Evolutionary conservation across 352 stramenopile genomes (phyloP).

Genomic region (Phytophthora quininea): DNA sequence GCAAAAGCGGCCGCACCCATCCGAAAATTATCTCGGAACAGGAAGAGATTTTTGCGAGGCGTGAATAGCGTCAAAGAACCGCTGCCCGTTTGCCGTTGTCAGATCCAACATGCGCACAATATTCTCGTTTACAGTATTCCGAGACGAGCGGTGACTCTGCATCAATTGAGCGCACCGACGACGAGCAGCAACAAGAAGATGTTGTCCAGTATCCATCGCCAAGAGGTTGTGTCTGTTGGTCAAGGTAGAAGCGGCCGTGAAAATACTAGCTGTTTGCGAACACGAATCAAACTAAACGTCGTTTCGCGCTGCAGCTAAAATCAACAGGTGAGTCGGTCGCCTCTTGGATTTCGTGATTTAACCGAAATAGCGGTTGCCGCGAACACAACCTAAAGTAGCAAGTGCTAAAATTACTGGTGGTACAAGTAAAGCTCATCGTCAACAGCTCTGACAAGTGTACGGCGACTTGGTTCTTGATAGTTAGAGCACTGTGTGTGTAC

Average conservation of each 20-base stretch:
- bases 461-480: too few relatives aligned
- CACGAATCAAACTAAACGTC: neutral
- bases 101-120: neutral
- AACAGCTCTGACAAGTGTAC: too few relatives aligned
- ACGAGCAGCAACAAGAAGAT: neutral
- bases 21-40: constrained; percentile 12
- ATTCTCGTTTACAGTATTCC: neutral
- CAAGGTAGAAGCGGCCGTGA: neutral
- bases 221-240: too few relatives aligned
- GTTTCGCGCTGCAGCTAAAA: neutral
- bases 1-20: constrained; percentile 6
- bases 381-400: too few relatives aligned
- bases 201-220: neutral
- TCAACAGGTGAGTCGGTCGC: neutral
- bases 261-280: neutral
- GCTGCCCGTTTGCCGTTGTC: neutral
- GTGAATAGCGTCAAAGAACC: neutral
- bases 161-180: neutral
- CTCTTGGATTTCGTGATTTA: neutral
- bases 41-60: neutral
- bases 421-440: too few relatives aligned
- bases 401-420: too few relatives aligned
- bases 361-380: neutral
- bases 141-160: neutral
- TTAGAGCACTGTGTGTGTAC: too few relatives aligned